phyloP scores from a whole-genome alignment of 2,329 filamentous ascomycete species.

The Ophiocordyceps unilateralis region DNA sequence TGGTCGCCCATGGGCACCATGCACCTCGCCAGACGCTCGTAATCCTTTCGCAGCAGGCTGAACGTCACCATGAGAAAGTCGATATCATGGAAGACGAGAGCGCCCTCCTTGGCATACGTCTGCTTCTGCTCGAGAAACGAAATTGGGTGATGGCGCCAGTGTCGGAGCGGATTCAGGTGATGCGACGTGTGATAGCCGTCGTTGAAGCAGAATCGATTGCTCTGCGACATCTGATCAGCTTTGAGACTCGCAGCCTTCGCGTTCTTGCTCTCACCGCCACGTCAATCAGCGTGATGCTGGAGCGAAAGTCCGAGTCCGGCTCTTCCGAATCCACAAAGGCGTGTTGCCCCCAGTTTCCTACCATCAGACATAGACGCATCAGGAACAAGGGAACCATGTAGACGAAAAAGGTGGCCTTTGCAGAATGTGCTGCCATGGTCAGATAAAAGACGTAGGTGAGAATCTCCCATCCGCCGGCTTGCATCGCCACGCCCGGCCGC shows the following conservation, averaged over 20 bases:
- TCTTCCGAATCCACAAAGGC: conserved; percentile 61
- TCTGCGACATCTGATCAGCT: conserved; percentile 25
- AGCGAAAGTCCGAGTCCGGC: conserved; percentile 61
- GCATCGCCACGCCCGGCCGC: conserved; percentile 34
- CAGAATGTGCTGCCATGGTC: conserved; percentile 24
- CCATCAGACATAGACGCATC: conserved; percentile 57
- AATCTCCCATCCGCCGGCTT: conserved; percentile 44
- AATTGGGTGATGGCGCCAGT: conserved; percentile 67
- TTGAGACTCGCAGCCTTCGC: background rate
- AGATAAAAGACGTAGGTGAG: conserved; percentile 35
- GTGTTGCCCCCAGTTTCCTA: conserved; percentile 74
- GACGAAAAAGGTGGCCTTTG: conserved; percentile 42
- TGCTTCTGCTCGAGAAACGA: conserved; percentile 55
- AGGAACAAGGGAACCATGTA: conserved; percentile 48
- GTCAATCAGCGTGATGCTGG: conserved; percentile 65
- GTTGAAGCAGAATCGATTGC: conserved; percentile 69
- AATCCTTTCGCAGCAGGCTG: conserved; percentile 52
- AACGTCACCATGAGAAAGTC: conserved; percentile 66
- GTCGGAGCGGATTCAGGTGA: conserved; percentile 59
- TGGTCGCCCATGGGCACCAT: conserved; percentile 61
- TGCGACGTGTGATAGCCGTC: conserved; percentile 73
- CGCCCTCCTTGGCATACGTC: conserved; percentile 47
- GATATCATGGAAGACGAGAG: conserved; percentile 65
- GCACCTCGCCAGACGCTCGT: conserved; percentile 48
- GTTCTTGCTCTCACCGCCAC: conserved; percentile 43